Evolutionary conservation across 805 yeast species (phyloP), one percentile per base, ranked within the genome.

Genomic region (Teunomyces gatunensis): DNA sequence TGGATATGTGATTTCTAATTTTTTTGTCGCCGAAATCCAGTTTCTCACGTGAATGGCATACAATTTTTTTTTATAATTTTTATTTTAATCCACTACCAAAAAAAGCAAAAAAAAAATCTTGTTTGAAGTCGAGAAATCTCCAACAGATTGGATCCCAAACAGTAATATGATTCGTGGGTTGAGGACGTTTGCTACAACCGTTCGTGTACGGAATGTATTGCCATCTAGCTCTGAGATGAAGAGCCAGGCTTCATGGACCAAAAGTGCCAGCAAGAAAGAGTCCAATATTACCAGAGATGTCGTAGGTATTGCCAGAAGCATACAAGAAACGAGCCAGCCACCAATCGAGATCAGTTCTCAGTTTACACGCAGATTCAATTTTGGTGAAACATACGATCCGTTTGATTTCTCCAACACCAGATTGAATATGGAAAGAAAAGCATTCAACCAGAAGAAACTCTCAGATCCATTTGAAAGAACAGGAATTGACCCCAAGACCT

Each of bases 401-500:
- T 53, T 54, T 42, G 58, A 54, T 48, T 53, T 54, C 42, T 54
- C 56, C 45, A 42, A 46, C 48, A 52, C 50, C 40, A 80, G 78
- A 54, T 57, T 80, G 33, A 71, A 75, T 50, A 77, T 81, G 55
- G 83, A 80, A 71, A 63, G 52, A 75, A 72, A 52, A 45, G 50
- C 20, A 45, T 53, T 39, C 59, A 48, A 46, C 60, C 58, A 54
- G 45, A 46, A 53, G 54, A 47, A 48, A 13, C 48, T 46, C 23
- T 47, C 48, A 46, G 69, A 69, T 51, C 67, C 75, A 36, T 77
- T 80, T 54, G 78, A 71, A 49, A 64, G 66, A 49, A 65, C 73
- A 33, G 84, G 81, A 17, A 73, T 85, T 32, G 79, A 87, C 57
- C 95, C 96, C 27, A 65, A 79, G 33, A 84, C 81, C 59, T 77